Conservation (phyloP, 345 rosid species). For the Pistacia integerrima region DNA sequence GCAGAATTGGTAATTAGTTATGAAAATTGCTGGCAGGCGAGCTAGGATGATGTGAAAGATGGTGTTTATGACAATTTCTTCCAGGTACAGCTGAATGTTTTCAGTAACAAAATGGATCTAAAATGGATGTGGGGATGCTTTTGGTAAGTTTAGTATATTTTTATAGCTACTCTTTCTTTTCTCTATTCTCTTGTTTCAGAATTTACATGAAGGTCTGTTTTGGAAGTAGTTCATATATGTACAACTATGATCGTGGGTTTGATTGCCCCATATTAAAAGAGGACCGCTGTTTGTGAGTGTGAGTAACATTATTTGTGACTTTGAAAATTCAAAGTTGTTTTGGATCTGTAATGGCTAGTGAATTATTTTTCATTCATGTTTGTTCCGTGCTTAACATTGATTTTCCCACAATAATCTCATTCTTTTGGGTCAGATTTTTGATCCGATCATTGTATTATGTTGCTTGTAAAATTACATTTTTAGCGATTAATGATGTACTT, state of each 20-base stretch:
- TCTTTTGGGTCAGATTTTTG: not conserved
- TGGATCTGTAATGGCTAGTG: constrained; percentile 16
- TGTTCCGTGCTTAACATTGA: not conserved
- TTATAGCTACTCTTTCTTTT: constrained; percentile 15
- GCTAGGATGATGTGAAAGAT: not conserved
- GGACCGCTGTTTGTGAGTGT: constrained; percentile 24
- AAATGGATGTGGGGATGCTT: constrained; percentile 5
- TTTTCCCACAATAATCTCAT: not conserved
- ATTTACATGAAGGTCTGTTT: constrained; percentile 22
- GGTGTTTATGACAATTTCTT: constrained; percentile 10
- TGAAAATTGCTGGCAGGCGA: constrained; percentile 4
- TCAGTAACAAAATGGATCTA: constrained; percentile 8
- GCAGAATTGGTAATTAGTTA: not conserved
- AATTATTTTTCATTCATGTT: constrained; percentile 4
- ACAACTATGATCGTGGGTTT: constrained; percentile 26
- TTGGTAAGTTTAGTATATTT: constrained; percentile 28
- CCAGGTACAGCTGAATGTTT: constrained; percentile 21
- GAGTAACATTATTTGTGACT: constrained; percentile 31
- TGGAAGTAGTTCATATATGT: constrained; percentile 33
- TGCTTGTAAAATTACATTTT: not conserved
- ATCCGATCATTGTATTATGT: not conserved
- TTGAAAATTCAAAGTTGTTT: constrained; percentile 28
- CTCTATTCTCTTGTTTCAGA: constrained; percentile 12
- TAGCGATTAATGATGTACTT: no score
- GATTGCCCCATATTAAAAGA: constrained; percentile 24